Evolutionary conservation across 148 eudicot species (phyloP).

Genomic region (Fallopia convolvulus): DNA sequence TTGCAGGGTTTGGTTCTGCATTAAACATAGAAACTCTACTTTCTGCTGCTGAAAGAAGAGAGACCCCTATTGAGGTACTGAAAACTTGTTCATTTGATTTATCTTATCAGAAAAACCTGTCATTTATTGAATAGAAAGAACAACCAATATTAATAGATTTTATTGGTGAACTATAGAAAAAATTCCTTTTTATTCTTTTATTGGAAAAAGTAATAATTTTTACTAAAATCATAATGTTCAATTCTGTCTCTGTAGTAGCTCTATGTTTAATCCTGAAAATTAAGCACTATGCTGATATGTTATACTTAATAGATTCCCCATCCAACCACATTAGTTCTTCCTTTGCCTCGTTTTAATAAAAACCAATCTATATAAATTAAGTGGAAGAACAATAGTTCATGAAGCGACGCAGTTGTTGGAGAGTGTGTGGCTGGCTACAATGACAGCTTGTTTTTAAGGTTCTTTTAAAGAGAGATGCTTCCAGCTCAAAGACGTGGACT

Average conservation of each 20-base stretch:
- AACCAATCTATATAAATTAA: background rate
- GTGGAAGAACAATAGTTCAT: background rate
- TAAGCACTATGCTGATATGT: background rate
- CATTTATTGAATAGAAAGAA: too few species aligned
- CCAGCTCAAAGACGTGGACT: background rate
- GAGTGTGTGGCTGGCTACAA: background rate
- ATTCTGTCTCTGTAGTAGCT: background rate
- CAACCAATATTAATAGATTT: background rate
- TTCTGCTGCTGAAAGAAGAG: conserved; percentile 95
- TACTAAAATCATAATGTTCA: background rate
- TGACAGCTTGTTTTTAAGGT: background rate
- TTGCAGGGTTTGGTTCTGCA: conserved; percentile 92
- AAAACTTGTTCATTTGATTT: background rate
- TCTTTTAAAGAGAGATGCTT: background rate
- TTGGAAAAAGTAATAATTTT: background rate
- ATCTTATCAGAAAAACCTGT: too few species aligned
- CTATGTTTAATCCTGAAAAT: background rate
- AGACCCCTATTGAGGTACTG: conserved; percentile 79
- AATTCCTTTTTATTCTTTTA: background rate
- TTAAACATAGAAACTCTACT: conserved; percentile 90
- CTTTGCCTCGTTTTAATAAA: background rate
- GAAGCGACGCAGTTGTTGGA: background rate
- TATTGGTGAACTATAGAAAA: background rate
- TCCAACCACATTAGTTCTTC: background rate
- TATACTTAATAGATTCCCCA: background rate